Evolutionary conservation across 2,329 filamentous ascomycete genomes (phyloP).

Genomic region (Ascochyta pisi): DNA sequence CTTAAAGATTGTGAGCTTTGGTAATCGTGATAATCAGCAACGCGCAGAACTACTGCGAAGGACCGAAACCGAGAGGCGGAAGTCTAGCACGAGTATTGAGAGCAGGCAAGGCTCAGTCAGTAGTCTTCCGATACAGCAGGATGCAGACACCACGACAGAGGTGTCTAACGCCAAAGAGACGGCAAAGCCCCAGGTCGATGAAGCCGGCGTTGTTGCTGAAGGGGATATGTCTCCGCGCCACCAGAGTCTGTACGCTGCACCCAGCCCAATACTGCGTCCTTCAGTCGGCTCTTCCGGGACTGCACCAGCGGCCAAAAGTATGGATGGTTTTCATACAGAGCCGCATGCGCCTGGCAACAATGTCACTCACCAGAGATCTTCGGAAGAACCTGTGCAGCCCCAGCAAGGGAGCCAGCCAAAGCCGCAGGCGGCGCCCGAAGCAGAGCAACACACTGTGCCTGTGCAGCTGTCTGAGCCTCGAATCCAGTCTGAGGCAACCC

Average conservation of each 20-base stretch:
- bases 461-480: background rate
- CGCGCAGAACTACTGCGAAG: conserved; percentile 23
- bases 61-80: conserved; percentile 20
- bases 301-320: background rate
- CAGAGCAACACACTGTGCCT: background rate
- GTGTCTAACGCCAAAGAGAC: background rate
- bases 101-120: conserved; percentile 8
- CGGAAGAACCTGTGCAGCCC: background rate
- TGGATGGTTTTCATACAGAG: background rate
- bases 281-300: background rate
- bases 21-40: conserved; percentile 12
- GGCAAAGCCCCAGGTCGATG: background rate
- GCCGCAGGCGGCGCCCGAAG: background rate
- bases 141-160: conserved; percentile 16
- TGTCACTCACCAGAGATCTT: background rate
- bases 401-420: background rate
- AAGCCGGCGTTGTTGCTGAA: background rate
- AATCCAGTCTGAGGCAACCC: background rate
- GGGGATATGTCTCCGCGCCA: conserved; percentile 29
- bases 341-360: background rate
- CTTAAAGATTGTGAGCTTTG: conserved; percentile 33
- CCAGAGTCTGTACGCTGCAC: conserved; percentile 26
- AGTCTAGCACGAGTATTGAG: conserved; percentile 23
- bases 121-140: background rate
- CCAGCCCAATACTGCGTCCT: conserved; percentile 9